Evolutionary conservation across 768 basidiomycete genomes (phyloP).

Genomic region (Boletus patriciae): DNA sequence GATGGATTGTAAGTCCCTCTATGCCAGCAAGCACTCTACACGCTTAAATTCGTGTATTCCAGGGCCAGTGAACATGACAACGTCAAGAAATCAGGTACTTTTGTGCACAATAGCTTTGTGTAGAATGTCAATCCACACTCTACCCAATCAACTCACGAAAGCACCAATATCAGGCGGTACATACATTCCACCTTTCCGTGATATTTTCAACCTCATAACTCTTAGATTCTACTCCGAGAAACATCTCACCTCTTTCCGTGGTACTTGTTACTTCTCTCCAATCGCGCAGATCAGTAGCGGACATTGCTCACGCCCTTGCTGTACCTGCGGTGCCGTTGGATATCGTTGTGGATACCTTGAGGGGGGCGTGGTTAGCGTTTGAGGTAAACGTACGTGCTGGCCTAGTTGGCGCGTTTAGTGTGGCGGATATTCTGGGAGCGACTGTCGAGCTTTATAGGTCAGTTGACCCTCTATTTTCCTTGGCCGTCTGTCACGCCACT

Average conservation of each 20-base stretch:
- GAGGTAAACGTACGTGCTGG: conserved; percentile 44
- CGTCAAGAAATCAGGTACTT: conserved; percentile 61
- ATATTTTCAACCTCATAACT: conserved; percentile 18
- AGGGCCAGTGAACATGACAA: conserved; percentile 59
- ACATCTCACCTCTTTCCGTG: conserved; percentile 20
- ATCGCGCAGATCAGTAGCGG: conserved; percentile 52
- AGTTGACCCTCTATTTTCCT: not conserved
- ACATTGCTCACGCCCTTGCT: conserved; percentile 59
- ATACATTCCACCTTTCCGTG: not conserved
- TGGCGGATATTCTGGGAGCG: conserved; percentile 52
- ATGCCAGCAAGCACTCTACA: not conserved
- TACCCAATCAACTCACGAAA: conserved; percentile 39
- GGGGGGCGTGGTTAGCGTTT: conserved; percentile 45
- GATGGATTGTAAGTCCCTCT: conserved; percentile 47
- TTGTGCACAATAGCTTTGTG: conserved; percentile 53
- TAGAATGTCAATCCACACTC: conserved; percentile 42
- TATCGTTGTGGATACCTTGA: conserved; percentile 49
- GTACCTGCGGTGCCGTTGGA: conserved; percentile 40
- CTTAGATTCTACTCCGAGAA: conserved; percentile 32
- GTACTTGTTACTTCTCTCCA: conserved; percentile 45
- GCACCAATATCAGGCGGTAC: conserved; percentile 19
- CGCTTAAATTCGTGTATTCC: not conserved
- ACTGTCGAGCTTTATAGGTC: conserved; percentile 41
- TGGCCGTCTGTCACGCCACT: conserved; percentile 4
- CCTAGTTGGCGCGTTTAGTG: conserved; percentile 39